A percentile compares a stretch with the other conserved stretches of the same genome.
Evolutionary conservation across 129 eudicot species (phyloP).

Genomic region (Centrapalus pauciflorus): DNA sequence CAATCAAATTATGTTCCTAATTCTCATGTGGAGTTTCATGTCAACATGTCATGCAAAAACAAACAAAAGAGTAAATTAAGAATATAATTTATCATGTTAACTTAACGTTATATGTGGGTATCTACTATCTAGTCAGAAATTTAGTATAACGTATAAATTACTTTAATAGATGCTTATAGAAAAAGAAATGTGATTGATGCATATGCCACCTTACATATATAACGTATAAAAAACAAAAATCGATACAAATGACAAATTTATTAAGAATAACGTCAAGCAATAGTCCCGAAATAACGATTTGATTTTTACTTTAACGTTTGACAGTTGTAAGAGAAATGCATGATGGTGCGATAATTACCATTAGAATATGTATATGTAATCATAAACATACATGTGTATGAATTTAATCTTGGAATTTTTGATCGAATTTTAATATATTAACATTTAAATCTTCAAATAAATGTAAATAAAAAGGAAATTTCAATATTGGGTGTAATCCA

Average conservation of each 20-base stretch:
- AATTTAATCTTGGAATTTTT: no score
- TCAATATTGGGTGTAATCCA: no score
- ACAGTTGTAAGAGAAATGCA: conserved; percentile 18
- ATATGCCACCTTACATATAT: not conserved
- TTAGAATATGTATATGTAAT: no score
- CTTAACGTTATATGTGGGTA: not conserved
- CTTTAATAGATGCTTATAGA: conserved; percentile 13
- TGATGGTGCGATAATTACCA: conserved; percentile 6
- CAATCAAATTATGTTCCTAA: not conserved
- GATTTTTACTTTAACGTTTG: conserved; percentile 7
- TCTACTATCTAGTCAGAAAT: no score
- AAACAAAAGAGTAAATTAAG: not conserved
- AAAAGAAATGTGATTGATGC: not conserved
- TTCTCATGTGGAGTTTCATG: not conserved
- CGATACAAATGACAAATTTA: not conserved
- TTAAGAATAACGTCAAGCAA: conserved; percentile 21
- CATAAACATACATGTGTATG: no score
- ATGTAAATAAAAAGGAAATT: no score
- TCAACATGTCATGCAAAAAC: not conserved
- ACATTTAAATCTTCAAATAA: no score
- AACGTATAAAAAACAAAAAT: conserved; percentile 7
- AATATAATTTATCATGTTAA: not conserved
- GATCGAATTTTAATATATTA: no score
- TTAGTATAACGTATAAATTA: conserved; percentile 4
- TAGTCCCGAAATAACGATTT: conserved; percentile 13